A percentile compares a stretch with the other conserved stretches of the same genome.
phyloP scores from a whole-genome alignment of 169 alveolate species.

The Plasmodium knowlesi region DNA sequence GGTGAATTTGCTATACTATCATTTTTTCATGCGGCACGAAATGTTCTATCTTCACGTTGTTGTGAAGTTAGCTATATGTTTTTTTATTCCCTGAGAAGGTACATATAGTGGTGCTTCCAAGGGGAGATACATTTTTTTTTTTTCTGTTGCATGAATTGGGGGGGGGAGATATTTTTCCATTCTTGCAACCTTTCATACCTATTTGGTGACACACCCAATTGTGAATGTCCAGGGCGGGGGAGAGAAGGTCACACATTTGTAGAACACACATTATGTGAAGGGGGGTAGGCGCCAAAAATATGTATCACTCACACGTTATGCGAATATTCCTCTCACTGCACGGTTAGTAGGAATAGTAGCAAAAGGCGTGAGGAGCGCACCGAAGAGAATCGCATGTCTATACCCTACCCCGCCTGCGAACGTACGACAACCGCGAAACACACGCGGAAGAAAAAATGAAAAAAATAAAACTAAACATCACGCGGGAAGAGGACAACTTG shows the following conservation, averaged over 20 bases:
- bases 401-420: not conserved
- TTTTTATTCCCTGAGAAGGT: not conserved
- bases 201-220: not conserved
- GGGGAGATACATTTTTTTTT: not conserved
- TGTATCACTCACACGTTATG: not conserved
- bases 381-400: not conserved
- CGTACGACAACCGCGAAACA: not conserved
- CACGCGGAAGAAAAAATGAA: constrained; percentile 18
- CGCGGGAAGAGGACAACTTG: constrained; percentile 67
- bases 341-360: not conserved
- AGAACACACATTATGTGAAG: not conserved
- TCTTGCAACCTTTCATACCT: not conserved
- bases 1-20: not conserved
- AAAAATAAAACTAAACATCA: constrained; percentile 53
- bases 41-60: not conserved
- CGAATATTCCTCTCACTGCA: not conserved
- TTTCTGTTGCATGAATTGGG: not conserved
- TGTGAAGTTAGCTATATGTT: not conserved
- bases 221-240: not conserved
- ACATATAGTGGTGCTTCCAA: not conserved
- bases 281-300: not conserved
- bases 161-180: not conserved
- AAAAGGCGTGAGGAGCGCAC: not conserved
- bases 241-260: not conserved
- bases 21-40: not conserved